These are phyloP conservation scores for Ogataea henricii DNA, from an alignment of 805 yeast genomes.

Conservation along the genomic window DNA sequence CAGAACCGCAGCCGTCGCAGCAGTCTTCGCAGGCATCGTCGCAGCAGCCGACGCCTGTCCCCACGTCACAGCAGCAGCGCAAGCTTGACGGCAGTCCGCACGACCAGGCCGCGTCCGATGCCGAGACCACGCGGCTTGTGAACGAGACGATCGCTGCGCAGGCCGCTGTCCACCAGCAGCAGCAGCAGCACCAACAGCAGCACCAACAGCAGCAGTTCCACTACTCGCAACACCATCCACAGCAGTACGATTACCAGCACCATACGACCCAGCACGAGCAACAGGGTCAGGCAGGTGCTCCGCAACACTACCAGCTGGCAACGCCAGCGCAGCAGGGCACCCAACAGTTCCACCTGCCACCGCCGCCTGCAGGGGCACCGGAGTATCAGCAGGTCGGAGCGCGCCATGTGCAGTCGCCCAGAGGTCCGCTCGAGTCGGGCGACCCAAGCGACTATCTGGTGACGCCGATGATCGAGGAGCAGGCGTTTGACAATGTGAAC, in stretches of 20 bases:
- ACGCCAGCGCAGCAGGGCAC: conserved; percentile 10
- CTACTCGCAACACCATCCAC: conserved; percentile 13
- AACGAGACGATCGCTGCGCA: conserved; percentile 24
- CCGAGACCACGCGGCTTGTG: conserved; percentile 20
- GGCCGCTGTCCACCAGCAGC: conserved; percentile 24
- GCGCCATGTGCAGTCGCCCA: conserved; percentile 11
- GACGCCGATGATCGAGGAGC: conserved; percentile 56
- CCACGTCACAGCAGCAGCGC: conserved; percentile 7
- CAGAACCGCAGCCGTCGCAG: conserved; percentile 9
- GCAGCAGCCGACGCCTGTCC: conserved; percentile 1
- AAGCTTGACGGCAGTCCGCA: conserved; percentile 5
- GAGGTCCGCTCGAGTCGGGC: conserved; percentile 15
- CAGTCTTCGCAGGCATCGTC: conserved; percentile 3
- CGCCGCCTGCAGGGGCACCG: conserved; percentile 13
- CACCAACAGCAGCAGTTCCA: conserved; percentile 7
- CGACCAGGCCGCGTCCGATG: conserved; percentile 14
- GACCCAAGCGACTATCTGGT: conserved; percentile 45
- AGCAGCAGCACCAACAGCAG: conserved; percentile 13
- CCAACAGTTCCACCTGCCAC: conserved; percentile 18
- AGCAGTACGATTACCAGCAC: conserved; percentile 18
- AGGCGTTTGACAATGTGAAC: conserved; percentile 49
- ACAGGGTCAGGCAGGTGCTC: conserved; percentile 11
- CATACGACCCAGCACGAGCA: conserved; percentile 3
- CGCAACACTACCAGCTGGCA: conserved; percentile 11
- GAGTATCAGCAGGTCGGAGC: conserved; percentile 18